phyloP scores from a whole-genome alignment of 306 rosid species.

The Dryas alaskensis region DNA sequence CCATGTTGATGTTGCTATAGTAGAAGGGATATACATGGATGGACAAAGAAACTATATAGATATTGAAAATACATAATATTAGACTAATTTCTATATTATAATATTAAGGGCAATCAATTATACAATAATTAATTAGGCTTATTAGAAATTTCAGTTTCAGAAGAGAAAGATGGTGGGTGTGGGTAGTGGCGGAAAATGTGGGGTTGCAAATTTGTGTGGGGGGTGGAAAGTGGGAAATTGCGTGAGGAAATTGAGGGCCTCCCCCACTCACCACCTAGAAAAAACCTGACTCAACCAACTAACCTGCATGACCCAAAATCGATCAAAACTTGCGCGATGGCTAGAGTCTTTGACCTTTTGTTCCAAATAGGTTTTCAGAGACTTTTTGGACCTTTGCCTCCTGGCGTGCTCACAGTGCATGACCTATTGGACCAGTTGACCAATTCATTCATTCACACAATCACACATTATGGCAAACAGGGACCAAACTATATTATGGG shows the following conservation, averaged over 20 bases:
- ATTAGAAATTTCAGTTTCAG: no score
- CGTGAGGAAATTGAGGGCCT: slow-evolving; percentile 16
- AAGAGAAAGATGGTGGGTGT: background rate
- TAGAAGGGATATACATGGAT: no score
- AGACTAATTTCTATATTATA: no score
- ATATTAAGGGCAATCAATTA: no score
- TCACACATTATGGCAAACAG: background rate
- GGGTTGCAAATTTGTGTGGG: background rate
- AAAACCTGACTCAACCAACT: background rate
- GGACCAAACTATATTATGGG: slow-evolving; percentile 9
- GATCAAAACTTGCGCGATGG: no score
- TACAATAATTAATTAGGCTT: no score
- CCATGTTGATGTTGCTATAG: no score
- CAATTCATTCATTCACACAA: slow-evolving; percentile 4
- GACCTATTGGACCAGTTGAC: slow-evolving; percentile 21
- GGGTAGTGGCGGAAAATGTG: background rate
- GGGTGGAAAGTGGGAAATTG: slow-evolving; percentile 26
- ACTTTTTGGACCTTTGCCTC: slow-evolving; percentile 7
- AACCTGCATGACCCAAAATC: no score
- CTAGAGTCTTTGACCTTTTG: background rate
- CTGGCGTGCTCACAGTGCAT: slow-evolving; percentile 21
- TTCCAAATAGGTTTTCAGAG: background rate
- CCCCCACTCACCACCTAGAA: slow-evolving; percentile 8
- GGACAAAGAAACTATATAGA: no score
- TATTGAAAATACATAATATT: no score